Evolutionary conservation across 345 rosid species (phyloP), one percentile per base, ranked within the genome.

Genomic region (Arabis alpina): DNA sequence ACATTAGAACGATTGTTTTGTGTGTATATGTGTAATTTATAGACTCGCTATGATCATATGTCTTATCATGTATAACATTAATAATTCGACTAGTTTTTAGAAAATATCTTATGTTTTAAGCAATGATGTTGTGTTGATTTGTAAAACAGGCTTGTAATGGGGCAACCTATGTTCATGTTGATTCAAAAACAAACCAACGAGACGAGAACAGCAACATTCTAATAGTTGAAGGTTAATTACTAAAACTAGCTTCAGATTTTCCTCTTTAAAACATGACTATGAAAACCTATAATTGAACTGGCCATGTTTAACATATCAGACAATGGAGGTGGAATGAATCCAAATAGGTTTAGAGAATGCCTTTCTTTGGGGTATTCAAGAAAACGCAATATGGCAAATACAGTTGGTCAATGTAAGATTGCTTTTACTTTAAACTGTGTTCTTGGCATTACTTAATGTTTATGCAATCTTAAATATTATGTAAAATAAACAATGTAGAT

Each of bases 321-420:
- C 64, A 73, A 89, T 79, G 96, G 97, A 50, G 90, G 96, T 66
- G 93, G 96, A 40, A 87, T 91, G 93, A 71, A 72, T 61, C 85
- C 94, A 3, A 80, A 71, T 53, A 84, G 83, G 78, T 81, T 92
- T 77, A 66, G 98, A 50, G 86, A 80, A 47, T 89, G 94, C 73
- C 86, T 92, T 88, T 92, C 98, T 49, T 80, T 89, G 2, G 96
- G 98, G 36, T 89, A 83, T 71, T 92, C 98, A 74, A 79, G 85
- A 25, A 92, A 92, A 72, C 87, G 91, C 71, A 88, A 89, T 72
- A 75, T 77, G 77, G 82, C 87, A 30, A 80, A 84, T 57, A 84
- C 83, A 4, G 89, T 89, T 70, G 96, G 98, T 34, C 92, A 86
- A 83, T 92, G 98, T 92, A 65, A 82, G 81, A 51, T 27, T 72